A percentile compares a stretch with the other conserved stretches of the same genome.
These are phyloP conservation scores for Anastatica hierochuntica DNA, from an alignment of 345 rosid genomes.

Conservation along the genomic window DNA sequence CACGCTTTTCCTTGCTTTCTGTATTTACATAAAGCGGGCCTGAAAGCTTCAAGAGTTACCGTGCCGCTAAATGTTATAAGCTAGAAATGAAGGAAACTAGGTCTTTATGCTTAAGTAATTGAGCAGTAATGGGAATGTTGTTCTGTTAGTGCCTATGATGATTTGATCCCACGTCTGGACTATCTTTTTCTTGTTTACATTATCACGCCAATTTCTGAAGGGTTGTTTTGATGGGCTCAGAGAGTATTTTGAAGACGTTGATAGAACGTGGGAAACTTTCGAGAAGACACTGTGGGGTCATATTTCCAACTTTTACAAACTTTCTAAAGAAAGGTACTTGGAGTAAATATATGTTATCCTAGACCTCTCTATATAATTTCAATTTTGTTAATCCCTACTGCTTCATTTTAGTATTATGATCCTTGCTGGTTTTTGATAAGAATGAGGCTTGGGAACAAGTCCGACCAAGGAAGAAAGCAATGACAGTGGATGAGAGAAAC, in stretches of 20 bases:
- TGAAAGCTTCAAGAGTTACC: neutral
- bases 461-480: slow-evolving; percentile 3
- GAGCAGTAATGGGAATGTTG: slow-evolving; percentile 3
- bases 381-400: neutral
- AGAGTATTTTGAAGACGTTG: slow-evolving; percentile 98
- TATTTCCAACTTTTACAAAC: slow-evolving; percentile 68
- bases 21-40: neutral
- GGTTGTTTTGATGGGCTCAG: slow-evolving; percentile 30
- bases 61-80: neutral
- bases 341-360: slow-evolving; percentile 9
- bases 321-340: slow-evolving; percentile 90
- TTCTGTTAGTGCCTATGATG: slow-evolving; percentile 12
- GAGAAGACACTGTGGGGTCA: slow-evolving; percentile 95
- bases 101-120: slow-evolving; percentile 5
- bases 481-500: neutral
- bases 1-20: slow-evolving; percentile 8
- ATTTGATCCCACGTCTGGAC: slow-evolving; percentile 6
- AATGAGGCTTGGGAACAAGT: neutral
- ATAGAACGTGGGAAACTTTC: slow-evolving; percentile 93
- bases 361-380: neutral
- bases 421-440: neutral
- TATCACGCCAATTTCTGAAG: neutral
- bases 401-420: slow-evolving; percentile 3
- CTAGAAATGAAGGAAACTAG: no score
- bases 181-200: slow-evolving; percentile 12